Conservation (phyloP, 805 yeast species). For the Priceomyces carsonii region DNA sequence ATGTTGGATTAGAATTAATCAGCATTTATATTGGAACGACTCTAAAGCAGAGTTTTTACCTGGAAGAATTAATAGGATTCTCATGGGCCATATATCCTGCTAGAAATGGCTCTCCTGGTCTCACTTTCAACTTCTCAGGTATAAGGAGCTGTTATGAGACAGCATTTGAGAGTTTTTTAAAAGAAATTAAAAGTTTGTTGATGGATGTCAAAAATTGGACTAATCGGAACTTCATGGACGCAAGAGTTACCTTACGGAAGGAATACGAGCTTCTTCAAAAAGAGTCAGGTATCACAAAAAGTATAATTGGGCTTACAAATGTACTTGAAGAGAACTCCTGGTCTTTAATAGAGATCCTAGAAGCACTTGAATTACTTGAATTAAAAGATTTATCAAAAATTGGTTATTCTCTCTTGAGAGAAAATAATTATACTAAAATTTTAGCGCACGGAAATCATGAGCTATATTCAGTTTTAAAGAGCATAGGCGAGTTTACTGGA, state of each 20-base stretch:
- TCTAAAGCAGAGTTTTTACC: slow-evolving; percentile 47
- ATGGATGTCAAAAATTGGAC: slow-evolving; percentile 10
- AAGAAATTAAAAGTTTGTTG: slow-evolving; percentile 26
- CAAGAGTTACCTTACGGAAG: slow-evolving; percentile 48
- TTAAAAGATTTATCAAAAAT: slow-evolving; percentile 31
- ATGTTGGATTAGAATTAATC: slow-evolving; percentile 55
- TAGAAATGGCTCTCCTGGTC: slow-evolving; percentile 51
- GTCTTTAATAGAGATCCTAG: slow-evolving; percentile 54
- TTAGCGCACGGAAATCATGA: slow-evolving; percentile 53
- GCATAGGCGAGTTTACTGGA: slow-evolving; percentile 22
- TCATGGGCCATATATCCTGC: slow-evolving; percentile 60
- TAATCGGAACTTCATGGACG: slow-evolving; percentile 39
- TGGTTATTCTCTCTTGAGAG: slow-evolving; percentile 22
- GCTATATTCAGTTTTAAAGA: slow-evolving; percentile 3
- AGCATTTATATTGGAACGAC: slow-evolving; percentile 46
- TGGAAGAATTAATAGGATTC: slow-evolving; percentile 55
- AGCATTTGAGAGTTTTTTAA: slow-evolving; percentile 34
- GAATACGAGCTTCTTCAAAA: slow-evolving; percentile 46
- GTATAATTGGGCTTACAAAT: slow-evolving; percentile 50
- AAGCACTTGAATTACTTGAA: slow-evolving; percentile 54
- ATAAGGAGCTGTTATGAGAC: slow-evolving; percentile 38
- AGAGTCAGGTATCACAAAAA: slow-evolving; percentile 48
- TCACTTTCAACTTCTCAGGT: slow-evolving; percentile 57
- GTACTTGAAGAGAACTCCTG: slow-evolving; percentile 58
- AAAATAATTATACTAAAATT: slow-evolving; percentile 35